phyloP scores from a whole-genome alignment of 2,329 filamentous ascomycete genomes.

The Zopfia rhizophila region DNA sequence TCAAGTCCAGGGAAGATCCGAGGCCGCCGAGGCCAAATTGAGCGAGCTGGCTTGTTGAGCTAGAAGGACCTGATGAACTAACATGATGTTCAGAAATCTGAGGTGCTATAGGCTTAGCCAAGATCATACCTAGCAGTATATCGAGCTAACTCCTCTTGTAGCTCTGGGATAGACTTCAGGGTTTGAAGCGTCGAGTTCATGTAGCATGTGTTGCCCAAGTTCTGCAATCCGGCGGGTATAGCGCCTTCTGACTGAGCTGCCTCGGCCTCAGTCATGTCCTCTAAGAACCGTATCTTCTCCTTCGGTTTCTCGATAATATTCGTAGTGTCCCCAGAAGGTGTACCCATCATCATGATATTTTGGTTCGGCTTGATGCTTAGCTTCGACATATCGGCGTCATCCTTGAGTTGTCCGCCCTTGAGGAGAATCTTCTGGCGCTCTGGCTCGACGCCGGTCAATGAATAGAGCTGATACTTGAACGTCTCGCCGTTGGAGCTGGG shows the following conservation, averaged over 20 bases:
- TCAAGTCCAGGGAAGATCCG: slow-evolving; percentile 74
- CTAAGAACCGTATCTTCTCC: slow-evolving; percentile 85
- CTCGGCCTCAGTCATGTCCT: slow-evolving; percentile 98
- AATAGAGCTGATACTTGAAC: slow-evolving; percentile 96
- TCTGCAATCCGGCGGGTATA: slow-evolving; percentile 86
- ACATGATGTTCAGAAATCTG: slow-evolving; percentile 1
- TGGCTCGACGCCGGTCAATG: slow-evolving; percentile 93
- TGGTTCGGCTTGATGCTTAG: slow-evolving; percentile 88
- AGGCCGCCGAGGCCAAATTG: slow-evolving; percentile 69
- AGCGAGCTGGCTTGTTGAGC: slow-evolving; percentile 47
- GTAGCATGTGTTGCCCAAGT: slow-evolving; percentile 98
- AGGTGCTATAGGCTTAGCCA: background rate
- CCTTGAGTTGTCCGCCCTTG: slow-evolving; percentile 93
- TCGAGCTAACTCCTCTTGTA: slow-evolving; percentile 78
- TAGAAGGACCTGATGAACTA: slow-evolving; percentile 35
- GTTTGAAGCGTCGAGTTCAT: slow-evolving; percentile 97
- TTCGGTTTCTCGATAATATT: slow-evolving; percentile 75
- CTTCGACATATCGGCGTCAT: slow-evolving; percentile 87
- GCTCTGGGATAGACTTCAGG: slow-evolving; percentile 86
- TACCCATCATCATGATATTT: slow-evolving; percentile 96
- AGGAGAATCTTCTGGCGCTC: slow-evolving; percentile 95
- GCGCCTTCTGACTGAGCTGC: slow-evolving; percentile 83
- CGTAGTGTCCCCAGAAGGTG: slow-evolving; percentile 73
- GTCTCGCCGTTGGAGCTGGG: slow-evolving; percentile 84
- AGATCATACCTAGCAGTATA: slow-evolving; percentile 61